Conservation (phyloP, 345 rosid genomes). For the Angophora floribunda region DNA sequence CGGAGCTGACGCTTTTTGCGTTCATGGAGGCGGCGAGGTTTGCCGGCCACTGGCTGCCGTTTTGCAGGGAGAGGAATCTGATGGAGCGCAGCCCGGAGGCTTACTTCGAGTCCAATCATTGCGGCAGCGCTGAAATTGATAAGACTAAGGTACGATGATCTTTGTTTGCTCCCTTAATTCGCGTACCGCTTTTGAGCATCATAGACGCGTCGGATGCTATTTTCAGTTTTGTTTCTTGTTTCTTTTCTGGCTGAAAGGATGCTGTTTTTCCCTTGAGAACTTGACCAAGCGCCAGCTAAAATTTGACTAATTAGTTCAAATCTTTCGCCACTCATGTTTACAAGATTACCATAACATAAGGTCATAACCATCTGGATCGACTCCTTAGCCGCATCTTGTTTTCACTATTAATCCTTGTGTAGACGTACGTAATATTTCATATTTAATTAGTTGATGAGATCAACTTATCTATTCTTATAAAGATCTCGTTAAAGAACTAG, state of each 20-base stretch:
- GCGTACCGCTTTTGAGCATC: neutral
- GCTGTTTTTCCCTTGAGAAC: neutral
- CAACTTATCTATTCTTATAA: neutral
- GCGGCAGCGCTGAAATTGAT: constrained; percentile 6
- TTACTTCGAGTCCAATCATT: constrained; percentile 26
- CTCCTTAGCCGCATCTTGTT: neutral
- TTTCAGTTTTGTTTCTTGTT: neutral
- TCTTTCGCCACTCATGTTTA: neutral
- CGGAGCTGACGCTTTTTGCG: constrained; percentile 59
- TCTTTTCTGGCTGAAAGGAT: neutral
- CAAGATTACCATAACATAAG: neutral
- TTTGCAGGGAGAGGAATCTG: constrained; percentile 32
- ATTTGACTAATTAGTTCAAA: neutral
- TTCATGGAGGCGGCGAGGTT: constrained; percentile 68
- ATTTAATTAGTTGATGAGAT: too few species aligned
- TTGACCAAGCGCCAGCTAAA: neutral
- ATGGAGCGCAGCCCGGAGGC: constrained; percentile 43
- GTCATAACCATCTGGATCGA: neutral
- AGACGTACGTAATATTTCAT: too few species aligned
- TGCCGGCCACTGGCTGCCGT: constrained; percentile 65
- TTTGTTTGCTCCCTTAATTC: neutral
- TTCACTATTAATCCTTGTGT: too few species aligned
- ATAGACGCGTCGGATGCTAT: neutral
- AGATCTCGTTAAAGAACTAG: neutral
- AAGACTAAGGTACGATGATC: constrained; percentile 35